Conservation (phyloP, 2,329 filamentous ascomycete species). For the Aspergillus pseudonomiae region DNA sequence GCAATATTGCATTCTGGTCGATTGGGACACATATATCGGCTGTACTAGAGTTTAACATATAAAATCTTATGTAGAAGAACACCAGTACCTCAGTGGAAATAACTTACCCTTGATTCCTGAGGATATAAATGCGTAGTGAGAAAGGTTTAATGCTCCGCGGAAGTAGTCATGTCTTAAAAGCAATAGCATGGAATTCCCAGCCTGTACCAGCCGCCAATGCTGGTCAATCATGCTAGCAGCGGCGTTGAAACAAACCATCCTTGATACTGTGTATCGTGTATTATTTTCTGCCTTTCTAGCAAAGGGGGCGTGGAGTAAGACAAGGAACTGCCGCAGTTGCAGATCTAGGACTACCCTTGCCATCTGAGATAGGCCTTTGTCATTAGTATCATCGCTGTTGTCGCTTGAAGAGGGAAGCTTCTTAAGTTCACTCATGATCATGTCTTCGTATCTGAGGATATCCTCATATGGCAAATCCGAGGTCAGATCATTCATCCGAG, state of each 20-base stretch:
- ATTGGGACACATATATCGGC: not conserved
- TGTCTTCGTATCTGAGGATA: not conserved
- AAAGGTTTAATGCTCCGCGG: not conserved
- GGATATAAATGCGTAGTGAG: not conserved
- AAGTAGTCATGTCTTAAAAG: not conserved
- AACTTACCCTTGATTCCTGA: not conserved
- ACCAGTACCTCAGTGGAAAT: not conserved
- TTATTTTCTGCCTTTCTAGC: not conserved
- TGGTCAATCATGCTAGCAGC: not conserved
- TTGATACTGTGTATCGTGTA: not conserved
- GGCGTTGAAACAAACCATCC: not conserved
- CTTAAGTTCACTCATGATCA: not conserved
- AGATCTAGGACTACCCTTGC: not conserved
- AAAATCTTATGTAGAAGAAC: rapidly evolving
- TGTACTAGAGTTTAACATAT: not conserved
- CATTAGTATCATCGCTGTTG: rapidly evolving
- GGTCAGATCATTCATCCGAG: not conserved
- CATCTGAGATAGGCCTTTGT: not conserved
- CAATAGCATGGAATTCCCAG: not conserved
- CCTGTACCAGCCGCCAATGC: not conserved
- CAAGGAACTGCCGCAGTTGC: not conserved
- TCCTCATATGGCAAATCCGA: not conserved
- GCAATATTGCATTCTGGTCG: not conserved
- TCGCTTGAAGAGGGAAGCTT: not conserved
- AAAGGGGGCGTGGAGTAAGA: not conserved